Base-by-base conservation (phyloP, 2,329 filamentous ascomycete genomes). In the Epichloe festucae region DNA sequence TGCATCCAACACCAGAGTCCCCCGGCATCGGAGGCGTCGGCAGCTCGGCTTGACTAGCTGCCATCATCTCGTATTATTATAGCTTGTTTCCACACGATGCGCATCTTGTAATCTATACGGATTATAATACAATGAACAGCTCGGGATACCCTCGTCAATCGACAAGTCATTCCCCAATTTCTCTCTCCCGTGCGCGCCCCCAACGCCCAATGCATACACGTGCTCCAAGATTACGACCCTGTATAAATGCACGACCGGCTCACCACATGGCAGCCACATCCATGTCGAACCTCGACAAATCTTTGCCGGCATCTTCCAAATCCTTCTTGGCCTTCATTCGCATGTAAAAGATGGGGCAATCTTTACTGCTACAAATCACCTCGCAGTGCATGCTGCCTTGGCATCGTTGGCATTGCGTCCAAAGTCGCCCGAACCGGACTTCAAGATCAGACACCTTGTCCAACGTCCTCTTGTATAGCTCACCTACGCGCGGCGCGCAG, bases 241-340 rank as follows among this genome's bases (percentile, higher is more conserved):
- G 41, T 12, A 14, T 21, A 14, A 17, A 41, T 10, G 38, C 23
- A 5, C 47, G 6, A 35, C 12, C 19, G 2, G 12, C 8, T 49
- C 48, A 79, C 76, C 76, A 79, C 45, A 76, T 73, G 31, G 87
- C 79, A 52, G 85, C 84, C 61, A 82, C 79, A 68, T 95, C 90
- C 57, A 82, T 79, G 70, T 98, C 93, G 69, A 98, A 98, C 60
- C 93, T 76, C 59, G 79, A 79, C 61, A 98, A 69, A 67, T 98
- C 93, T 71, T 89, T 94, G 52, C 90, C 89, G 2, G 84, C 85
- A 71, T 98, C 93, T 68, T 97, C 91, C 40, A 97, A 83, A 66
- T 98, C 93, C 75, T 98, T 98, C 78, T 96, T 95, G 35, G 91
- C 91, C 77, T 98, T 98, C 93, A 98, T 98, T 4, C 93, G 83